Evolutionary conservation across 2,329 filamentous ascomycete genomes (phyloP).

Genomic region (Xylariaceae sp.): DNA sequence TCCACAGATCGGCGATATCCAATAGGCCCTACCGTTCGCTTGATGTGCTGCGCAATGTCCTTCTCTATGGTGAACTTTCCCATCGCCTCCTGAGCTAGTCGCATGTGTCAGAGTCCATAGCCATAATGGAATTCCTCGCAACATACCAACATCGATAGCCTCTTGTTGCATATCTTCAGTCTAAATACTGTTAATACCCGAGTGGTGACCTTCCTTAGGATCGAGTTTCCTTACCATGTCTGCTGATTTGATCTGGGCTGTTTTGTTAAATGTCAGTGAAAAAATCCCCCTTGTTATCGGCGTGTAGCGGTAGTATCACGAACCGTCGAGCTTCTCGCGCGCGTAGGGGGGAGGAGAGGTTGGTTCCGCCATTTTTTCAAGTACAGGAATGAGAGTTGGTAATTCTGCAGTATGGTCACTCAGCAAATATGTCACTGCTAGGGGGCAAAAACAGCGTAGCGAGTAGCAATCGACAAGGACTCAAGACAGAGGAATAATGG

Average conservation of each 20-base stretch:
- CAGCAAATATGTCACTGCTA: not conserved
- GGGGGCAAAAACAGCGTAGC: not conserved
- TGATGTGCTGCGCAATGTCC: constrained; percentile 49
- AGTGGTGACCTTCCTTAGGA: constrained; percentile 12
- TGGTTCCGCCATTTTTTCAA: constrained; percentile 37
- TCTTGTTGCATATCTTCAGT: constrained; percentile 97
- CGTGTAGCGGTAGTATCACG: constrained; percentile 22
- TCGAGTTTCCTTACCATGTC: constrained; percentile 78
- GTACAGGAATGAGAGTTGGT: not conserved
- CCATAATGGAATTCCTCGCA: constrained; percentile 8
- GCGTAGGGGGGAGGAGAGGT: constrained; percentile 37
- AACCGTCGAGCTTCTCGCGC: constrained; percentile 44
- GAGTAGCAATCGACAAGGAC: not conserved
- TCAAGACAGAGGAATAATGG: not conserved
- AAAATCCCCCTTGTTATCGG: not conserved
- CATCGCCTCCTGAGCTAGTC: constrained; percentile 66
- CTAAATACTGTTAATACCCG: constrained; percentile 53
- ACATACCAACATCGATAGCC: constrained; percentile 92
- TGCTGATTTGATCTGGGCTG: constrained; percentile 96
- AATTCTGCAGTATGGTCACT: constrained; percentile 2
- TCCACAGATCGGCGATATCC: too few relatives aligned
- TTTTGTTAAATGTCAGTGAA: constrained; percentile 31
- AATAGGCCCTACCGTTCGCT: constrained; percentile 39
- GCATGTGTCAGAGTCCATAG: constrained; percentile 27
- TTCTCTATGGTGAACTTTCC: constrained; percentile 67